Percentiles rank a stretch among this genome's conserved stretches.
Evolutionary conservation across 441 rosid genomes (phyloP).

Genomic region (Adansonia rubrostipa): DNA sequence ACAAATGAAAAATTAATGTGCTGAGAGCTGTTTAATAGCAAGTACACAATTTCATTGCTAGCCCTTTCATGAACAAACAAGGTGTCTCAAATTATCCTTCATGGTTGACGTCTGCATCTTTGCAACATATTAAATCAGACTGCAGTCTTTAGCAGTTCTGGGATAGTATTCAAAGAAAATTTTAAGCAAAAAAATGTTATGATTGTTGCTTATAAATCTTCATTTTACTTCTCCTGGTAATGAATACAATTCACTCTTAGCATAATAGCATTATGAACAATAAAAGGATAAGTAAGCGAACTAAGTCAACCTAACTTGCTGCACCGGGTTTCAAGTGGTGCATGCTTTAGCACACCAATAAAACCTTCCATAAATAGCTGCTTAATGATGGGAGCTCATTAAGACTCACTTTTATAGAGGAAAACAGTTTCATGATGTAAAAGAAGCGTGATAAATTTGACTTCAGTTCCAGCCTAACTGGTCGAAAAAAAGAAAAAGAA

Average conservation of each 20-base stretch:
- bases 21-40: background rate
- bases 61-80: constrained; percentile 10
- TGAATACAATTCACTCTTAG: background rate
- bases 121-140: constrained; percentile 6
- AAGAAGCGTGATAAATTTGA: background rate
- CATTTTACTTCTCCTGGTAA: constrained; percentile 9
- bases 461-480: background rate
- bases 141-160: background rate
- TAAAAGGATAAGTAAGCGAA: background rate
- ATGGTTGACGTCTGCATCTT: background rate
- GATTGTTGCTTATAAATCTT: background rate
- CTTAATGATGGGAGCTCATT: background rate
- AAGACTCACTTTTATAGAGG: background rate
- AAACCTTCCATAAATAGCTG: background rate
- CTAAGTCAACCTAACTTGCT: background rate
- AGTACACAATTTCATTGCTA: background rate
- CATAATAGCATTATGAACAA: background rate
- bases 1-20: background rate
- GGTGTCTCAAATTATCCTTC: background rate
- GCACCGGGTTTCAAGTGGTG: background rate
- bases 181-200: background rate
- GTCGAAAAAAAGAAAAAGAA: background rate
- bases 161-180: constrained; percentile 11
- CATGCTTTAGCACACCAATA: background rate
- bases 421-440: background rate